A percentile compares a stretch with the other conserved stretches of the same genome.
Conservation (phyloP, 2,329 filamentous ascomycete species). For the Phyllosticta capitalensis region DNA sequence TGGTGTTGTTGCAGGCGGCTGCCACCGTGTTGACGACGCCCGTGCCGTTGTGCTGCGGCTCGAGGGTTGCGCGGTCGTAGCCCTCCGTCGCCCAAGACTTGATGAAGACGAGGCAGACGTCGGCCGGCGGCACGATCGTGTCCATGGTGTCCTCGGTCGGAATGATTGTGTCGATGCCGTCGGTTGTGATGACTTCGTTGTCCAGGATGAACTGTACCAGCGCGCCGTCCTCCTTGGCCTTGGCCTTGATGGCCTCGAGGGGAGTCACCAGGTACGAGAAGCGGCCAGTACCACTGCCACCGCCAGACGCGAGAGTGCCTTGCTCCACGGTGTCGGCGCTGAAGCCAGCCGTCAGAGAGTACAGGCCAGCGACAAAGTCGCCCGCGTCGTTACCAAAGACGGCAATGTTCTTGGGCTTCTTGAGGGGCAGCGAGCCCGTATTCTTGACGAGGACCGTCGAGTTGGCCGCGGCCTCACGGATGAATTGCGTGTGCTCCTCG, state of each 20-base stretch:
- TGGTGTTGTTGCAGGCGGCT: slow-evolving; percentile 39
- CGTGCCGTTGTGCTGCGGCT: slow-evolving; percentile 32
- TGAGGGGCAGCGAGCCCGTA: slow-evolving; percentile 41
- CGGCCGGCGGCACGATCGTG: slow-evolving; percentile 23
- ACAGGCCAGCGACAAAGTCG: slow-evolving; percentile 41
- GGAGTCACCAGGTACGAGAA: slow-evolving; percentile 31
- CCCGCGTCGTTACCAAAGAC: slow-evolving; percentile 43
- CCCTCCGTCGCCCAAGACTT: slow-evolving; percentile 45
- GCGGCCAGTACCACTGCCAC: slow-evolving; percentile 33
- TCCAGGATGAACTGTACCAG: slow-evolving; percentile 7
- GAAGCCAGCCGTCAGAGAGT: slow-evolving; percentile 13
- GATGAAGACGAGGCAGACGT: slow-evolving; percentile 48
- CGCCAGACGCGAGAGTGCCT: slow-evolving; percentile 35
- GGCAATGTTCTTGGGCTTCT: slow-evolving; percentile 38
- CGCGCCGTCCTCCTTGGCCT: slow-evolving; percentile 4
- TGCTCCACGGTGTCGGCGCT: slow-evolving; percentile 20
- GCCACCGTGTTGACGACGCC: slow-evolving; percentile 27
- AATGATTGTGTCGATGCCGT: slow-evolving; percentile 15
- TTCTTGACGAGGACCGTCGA: slow-evolving; percentile 42
- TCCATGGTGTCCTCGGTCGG: no score
- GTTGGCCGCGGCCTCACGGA: slow-evolving; percentile 33
- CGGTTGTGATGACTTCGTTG: slow-evolving; percentile 1
- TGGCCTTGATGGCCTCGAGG: slow-evolving; percentile 32
- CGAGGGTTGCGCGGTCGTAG: slow-evolving; percentile 30
- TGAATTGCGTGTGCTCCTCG: slow-evolving; percentile 23